Conservation (phyloP, 257 asterid genomes). For the Lycium ferocissimum region DNA sequence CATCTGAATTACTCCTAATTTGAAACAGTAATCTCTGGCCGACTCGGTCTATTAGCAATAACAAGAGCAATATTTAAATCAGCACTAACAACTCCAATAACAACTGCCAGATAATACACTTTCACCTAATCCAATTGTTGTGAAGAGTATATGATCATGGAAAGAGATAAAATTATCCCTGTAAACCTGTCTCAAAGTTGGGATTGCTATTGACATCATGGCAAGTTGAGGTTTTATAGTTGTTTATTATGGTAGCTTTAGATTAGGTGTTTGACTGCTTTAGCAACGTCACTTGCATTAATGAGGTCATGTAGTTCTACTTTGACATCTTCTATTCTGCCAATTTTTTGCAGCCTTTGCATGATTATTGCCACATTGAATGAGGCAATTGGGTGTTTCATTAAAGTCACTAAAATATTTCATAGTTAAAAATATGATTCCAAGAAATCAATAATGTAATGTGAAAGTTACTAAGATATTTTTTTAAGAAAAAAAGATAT, state of each 20-base stretch:
- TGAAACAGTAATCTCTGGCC: conserved; percentile 40
- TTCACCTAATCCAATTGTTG: conserved; percentile 57
- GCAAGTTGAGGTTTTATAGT: conserved; percentile 48
- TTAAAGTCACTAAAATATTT: too few species aligned
- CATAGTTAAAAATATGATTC: too few species aligned
- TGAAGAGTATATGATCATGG: conserved; percentile 60
- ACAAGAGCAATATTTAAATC: conserved; percentile 28
- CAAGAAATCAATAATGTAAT: too few species aligned
- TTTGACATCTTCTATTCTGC: conserved; percentile 38
- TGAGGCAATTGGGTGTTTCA: conserved; percentile 6
- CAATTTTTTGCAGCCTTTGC: not conserved
- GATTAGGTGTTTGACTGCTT: conserved; percentile 32
- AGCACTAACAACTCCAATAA: conserved; percentile 29
- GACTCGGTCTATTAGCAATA: conserved; percentile 39
- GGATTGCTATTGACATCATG: conserved; percentile 62
- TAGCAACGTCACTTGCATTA: conserved; percentile 43
- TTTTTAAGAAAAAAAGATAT: too few species aligned
- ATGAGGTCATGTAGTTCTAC: conserved; percentile 56
- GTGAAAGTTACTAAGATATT: too few species aligned
- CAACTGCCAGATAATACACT: conserved; percentile 44
- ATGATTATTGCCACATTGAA: conserved; percentile 38
- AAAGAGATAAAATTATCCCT: conserved; percentile 60
- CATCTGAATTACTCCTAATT: conserved; percentile 44
- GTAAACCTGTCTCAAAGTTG: conserved; percentile 53
- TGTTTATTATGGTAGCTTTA: conserved; percentile 26